Conservation (phyloP, 2,329 filamentous ascomycete species). For the Paracoccidioides lutzii region DNA sequence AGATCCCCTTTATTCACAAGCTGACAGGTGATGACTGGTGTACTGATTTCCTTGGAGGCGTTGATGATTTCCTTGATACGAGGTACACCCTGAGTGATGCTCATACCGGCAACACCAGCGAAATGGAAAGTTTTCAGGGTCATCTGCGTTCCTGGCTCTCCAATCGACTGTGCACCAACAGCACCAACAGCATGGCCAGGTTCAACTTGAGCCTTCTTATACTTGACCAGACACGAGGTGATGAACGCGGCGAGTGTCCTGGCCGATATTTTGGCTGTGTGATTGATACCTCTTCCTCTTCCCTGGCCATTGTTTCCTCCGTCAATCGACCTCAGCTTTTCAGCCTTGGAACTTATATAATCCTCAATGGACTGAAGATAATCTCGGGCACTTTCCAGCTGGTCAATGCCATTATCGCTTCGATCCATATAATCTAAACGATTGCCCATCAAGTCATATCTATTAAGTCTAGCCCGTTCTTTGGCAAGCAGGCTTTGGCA, state of each 20-base stretch:
- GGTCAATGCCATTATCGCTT: conserved; percentile 55
- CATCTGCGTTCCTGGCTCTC: conserved; percentile 98
- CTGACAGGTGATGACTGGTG: conserved; percentile 81
- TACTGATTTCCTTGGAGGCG: conserved; percentile 84
- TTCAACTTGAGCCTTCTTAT: conserved; percentile 80
- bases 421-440: conserved; percentile 56
- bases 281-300: conserved; percentile 39
- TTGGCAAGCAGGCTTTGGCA: conserved; percentile 55
- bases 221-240: conserved; percentile 71
- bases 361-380: conserved; percentile 69
- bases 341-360: conserved; percentile 53
- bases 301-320: conserved; percentile 16
- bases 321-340: conserved; percentile 39
- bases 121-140: conserved; percentile 99
- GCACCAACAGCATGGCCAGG: conserved; percentile 93
- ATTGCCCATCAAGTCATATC: conserved; percentile 49
- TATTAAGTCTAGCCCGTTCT: conserved; percentile 53
- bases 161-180: conserved; percentile 93
- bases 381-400: conserved; percentile 67
- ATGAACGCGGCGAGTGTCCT: conserved; percentile 66
- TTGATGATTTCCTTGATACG: conserved; percentile 99
- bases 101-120: conserved; percentile 98
- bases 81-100: conserved; percentile 95
- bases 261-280: conserved; percentile 71
- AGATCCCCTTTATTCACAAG: conserved; percentile 63